A percentile compares a stretch with the other conserved stretches of the same genome.
Evolutionary conservation across 192 early-diverging fungal genomes (phyloP).

Genomic region (Backusella macrospora): DNA sequence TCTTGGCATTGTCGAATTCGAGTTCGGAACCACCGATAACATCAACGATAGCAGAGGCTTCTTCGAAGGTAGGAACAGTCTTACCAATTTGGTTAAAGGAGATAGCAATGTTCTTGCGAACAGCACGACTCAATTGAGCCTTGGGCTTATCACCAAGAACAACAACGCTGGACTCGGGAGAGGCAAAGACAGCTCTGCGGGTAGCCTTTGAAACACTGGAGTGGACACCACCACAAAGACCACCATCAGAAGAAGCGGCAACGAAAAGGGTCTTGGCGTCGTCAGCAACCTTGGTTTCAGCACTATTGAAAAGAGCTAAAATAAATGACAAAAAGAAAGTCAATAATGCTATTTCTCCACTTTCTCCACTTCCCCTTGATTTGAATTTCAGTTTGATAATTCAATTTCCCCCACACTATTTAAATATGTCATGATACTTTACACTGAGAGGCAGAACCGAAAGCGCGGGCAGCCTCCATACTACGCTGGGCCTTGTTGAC

Average conservation of each 20-base stretch:
- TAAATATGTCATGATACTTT: conserved; percentile 25
- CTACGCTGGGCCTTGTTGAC: conserved; percentile 85
- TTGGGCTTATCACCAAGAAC: conserved; percentile 95
- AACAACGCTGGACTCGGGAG: conserved; percentile 61
- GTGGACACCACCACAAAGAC: conserved; percentile 99
- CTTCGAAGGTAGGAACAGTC: conserved; percentile 83
- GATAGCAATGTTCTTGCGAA: conserved; percentile 76
- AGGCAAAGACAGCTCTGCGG: conserved; percentile 63
- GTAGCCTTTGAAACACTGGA: conserved; percentile 86
- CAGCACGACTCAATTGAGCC: conserved; percentile 80
- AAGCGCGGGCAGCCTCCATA: conserved; percentile 87
- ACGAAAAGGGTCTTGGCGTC: conserved; percentile 72
- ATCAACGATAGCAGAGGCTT: conserved; percentile 84
- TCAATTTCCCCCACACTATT: neutral
- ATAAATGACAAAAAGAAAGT: neutral
- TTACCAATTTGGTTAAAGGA: conserved; percentile 94
- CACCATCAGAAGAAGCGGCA: conserved; percentile 93
- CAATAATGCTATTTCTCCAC: neutral
- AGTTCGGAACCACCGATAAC: conserved; percentile 65
- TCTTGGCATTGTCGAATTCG: conserved; percentile 71
- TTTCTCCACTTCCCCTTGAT: conserved; percentile 3
- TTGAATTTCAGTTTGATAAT: conserved; percentile 6
- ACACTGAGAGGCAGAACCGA: conserved; percentile 68
- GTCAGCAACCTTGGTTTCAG: conserved; percentile 71
- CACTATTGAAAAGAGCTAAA: conserved; percentile 72